These are phyloP conservation scores for Microcyclosporella mali DNA, from an alignment of 2,329 filamentous ascomycete genomes.

Conservation along the genomic window DNA sequence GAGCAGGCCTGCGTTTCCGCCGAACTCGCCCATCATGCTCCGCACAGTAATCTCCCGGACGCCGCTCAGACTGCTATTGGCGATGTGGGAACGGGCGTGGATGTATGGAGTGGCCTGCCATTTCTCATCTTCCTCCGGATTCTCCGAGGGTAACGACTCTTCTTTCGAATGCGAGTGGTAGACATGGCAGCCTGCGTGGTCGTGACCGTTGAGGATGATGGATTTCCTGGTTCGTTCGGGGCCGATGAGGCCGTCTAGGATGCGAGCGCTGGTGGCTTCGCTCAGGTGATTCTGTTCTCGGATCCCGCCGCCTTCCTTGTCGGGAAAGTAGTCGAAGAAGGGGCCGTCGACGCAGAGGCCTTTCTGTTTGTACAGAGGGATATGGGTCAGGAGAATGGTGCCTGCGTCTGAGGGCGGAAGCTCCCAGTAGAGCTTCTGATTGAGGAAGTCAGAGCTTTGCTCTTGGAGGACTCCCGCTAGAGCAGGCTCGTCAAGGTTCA, in stretches of 20 bases:
- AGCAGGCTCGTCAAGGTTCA: conserved; percentile 87
- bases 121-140: conserved; percentile 5
- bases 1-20: conserved; percentile 83
- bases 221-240: conserved; percentile 66
- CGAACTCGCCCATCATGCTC: conserved; percentile 97
- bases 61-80: conserved; percentile 42
- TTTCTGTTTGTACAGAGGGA: conserved; percentile 76
- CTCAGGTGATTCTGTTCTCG: conserved; percentile 90
- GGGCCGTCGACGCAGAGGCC: conserved; percentile 81
- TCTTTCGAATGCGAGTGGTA: conserved; percentile 50
- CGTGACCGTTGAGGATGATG: conserved; percentile 84
- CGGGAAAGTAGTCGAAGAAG: conserved; percentile 69
- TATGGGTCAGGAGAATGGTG: conserved; percentile 83
- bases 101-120: conserved; percentile 19
- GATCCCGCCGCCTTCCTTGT: conserved; percentile 59
- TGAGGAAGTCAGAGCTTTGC: conserved; percentile 64
- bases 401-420: conserved; percentile 40
- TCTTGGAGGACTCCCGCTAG: conserved; percentile 61
- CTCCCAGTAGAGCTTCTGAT: conserved; percentile 16
- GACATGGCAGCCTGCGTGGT: conserved; percentile 89
- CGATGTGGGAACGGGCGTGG: conserved; percentile 8
- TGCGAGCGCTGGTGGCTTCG: conserved; percentile 57
- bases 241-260: conserved; percentile 81
- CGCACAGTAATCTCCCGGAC: conserved; percentile 86
- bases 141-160: conserved; percentile 1